Evolutionary conservation across 257 asterid species (phyloP).

Genomic region (Przewalskia tangutica): DNA sequence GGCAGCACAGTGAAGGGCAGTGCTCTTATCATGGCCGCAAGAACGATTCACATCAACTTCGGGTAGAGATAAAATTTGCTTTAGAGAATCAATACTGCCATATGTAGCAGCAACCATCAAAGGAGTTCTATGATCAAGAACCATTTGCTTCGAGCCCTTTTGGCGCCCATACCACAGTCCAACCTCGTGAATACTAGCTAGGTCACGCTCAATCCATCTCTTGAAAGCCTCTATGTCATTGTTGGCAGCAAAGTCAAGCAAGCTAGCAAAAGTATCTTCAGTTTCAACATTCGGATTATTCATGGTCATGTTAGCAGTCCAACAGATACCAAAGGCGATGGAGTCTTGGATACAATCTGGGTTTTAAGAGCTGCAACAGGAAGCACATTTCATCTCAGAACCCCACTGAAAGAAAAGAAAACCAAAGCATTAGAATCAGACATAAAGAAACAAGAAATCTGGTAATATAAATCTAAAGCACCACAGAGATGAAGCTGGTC

Average conservation of each 20-base stretch:
- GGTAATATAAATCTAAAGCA: neutral
- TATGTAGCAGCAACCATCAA: conserved; percentile 22
- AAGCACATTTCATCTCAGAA: conserved; percentile 16
- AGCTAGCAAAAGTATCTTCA: conserved; percentile 3
- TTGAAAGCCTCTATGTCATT: conserved; percentile 22
- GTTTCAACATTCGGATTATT: conserved; percentile 6
- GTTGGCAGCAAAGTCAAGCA: conserved; percentile 18
- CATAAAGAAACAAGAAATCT: neutral
- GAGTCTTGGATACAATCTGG: conserved; percentile 3
- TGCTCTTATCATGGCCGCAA: conserved; percentile 12
- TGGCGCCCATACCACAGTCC: conserved; percentile 73
- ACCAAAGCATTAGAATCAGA: conserved; percentile 18
- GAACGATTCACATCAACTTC: conserved; percentile 10
- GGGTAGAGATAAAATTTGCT: conserved; percentile 4
- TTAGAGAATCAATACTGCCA: conserved; percentile 11
- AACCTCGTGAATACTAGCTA: conserved; percentile 41
- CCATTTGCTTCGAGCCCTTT: conserved; percentile 68
- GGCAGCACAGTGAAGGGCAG: conserved; percentile 16
- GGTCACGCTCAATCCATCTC: conserved; percentile 25
- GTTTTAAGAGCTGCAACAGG: neutral
- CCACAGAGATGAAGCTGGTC: neutral
- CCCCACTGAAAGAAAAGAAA: conserved; percentile 23
- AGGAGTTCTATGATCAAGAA: conserved; percentile 61
- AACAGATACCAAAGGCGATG: neutral
- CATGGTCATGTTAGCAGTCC: conserved; percentile 22